Evolutionary conservation across 2,329 filamentous ascomycete species (phyloP).

Genomic region (Sporothrix luriei): DNA sequence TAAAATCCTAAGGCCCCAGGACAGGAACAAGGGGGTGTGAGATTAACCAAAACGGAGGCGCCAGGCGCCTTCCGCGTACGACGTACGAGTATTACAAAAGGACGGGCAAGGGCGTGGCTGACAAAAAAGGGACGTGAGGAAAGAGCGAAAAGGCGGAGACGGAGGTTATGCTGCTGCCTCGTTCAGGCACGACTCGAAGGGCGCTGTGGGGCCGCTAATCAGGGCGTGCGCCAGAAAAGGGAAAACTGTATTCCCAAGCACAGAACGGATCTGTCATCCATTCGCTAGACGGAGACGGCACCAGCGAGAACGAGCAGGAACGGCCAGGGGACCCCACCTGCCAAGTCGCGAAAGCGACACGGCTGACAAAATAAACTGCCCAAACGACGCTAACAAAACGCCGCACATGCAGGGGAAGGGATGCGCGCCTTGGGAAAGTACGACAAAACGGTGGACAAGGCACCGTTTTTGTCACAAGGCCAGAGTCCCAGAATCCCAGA

Average conservation of each 20-base stretch:
- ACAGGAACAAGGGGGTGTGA: slow-evolving; percentile 18
- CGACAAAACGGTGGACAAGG: neutral
- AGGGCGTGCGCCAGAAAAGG: slow-evolving; percentile 11
- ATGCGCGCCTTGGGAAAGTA: neutral
- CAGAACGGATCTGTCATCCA: slow-evolving; percentile 21
- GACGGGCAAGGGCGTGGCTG: neutral
- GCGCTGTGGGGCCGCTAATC: neutral
- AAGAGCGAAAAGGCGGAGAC: slow-evolving; percentile 15
- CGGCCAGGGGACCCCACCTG: slow-evolving; percentile 4
- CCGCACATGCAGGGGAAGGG: neutral
- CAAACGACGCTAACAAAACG: slow-evolving; percentile 23
- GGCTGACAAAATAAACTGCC: slow-evolving; percentile 30
- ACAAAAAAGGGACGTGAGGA: neutral
- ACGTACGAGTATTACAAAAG: neutral
- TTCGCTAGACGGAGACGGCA: neutral
- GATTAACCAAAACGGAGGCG: slow-evolving; percentile 23
- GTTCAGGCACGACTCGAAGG: slow-evolving; percentile 21
- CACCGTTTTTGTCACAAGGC: neutral
- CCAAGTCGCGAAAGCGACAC: slow-evolving; percentile 21
- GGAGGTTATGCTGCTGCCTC: slow-evolving; percentile 8
- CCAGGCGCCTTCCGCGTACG: slow-evolving; percentile 9
- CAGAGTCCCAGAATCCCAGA: too few species aligned
- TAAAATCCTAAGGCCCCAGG: slow-evolving; percentile 23
- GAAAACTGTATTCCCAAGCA: slow-evolving; percentile 23
- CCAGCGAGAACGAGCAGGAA: slow-evolving; percentile 15